Conservation (phyloP, 306 rosid species). For the Lupinus albus region DNA sequence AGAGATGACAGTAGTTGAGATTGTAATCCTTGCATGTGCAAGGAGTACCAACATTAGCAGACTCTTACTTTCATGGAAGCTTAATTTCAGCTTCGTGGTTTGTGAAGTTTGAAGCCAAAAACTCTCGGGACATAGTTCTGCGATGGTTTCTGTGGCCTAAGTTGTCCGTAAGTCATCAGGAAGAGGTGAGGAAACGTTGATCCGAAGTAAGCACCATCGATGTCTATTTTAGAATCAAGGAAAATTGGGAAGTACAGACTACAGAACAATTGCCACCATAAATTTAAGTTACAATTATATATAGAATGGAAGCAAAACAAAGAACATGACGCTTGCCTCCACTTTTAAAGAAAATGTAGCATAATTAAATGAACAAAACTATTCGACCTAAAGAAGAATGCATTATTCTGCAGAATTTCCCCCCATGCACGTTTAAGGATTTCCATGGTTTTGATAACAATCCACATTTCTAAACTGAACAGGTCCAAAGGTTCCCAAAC, state of each 20-base stretch:
- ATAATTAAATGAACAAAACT: not conserved
- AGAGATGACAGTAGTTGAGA: not conserved
- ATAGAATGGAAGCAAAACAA: constrained; percentile 21
- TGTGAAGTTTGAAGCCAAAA: constrained; percentile 93
- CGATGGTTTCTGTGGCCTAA: constrained; percentile 81
- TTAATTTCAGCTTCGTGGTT: constrained; percentile 62
- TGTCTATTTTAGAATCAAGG: constrained; percentile 78
- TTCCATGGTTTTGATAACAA: constrained; percentile 1
- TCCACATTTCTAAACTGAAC: not conserved
- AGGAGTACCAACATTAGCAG: constrained; percentile 35
- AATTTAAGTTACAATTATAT: constrained; percentile 28
- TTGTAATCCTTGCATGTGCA: not conserved
- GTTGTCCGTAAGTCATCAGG: constrained; percentile 94
- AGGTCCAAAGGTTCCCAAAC: not conserved
- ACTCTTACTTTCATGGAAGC: constrained; percentile 43
- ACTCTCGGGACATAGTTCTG: constrained; percentile 85
- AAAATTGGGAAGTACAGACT: constrained; percentile 41
- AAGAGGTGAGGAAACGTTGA: constrained; percentile 93
- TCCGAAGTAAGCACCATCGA: constrained; percentile 98
- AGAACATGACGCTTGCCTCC: not conserved
- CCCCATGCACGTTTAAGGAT: not conserved
- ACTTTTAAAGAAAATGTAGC: not conserved
- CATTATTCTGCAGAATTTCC: not conserved
- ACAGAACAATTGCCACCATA: constrained; percentile 33
- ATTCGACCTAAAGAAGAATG: not conserved